Base-by-base conservation (phyloP, 176 grass and related monocot genomes). In the Oryza longistaminata region DNA sequence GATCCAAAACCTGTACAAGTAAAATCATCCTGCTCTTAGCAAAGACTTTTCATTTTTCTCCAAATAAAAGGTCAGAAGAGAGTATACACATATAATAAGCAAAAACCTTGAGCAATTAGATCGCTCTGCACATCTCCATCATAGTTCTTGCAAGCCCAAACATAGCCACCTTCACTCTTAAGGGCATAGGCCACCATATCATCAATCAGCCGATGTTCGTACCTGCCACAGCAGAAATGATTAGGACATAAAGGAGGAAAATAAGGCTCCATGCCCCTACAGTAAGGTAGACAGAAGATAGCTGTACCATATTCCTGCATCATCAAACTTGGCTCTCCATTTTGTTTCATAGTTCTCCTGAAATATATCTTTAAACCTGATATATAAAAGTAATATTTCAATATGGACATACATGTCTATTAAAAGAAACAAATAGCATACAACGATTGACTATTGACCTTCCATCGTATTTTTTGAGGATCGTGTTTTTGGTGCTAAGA, bases 131-230 rank as follows among this genome's bases (percentile, higher is more conserved):
- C 91, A 88, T 98, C 95, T 81, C 95, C 95, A 85, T 97, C 91
- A 74, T 98, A 98, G 24, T 98, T 95, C 83, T 98, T 98, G 91
- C 95, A 98, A 85, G 95, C 95, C 95, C 95, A 98, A 6, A 98
- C 93, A 78, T 98, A 98, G 29, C 92, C 95, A 80, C 95, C 95
- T 80, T 98, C 93, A 71, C 93, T 98, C 79, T 97, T 97, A 37
- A 98, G 72, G 8, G 95, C 93, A 68, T 98, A 98, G 17, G 96
- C 96, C 75, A 98, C 96, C 96, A 98, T 98, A 86, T 98, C 96
- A 92, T 98, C 96, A 80, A 98, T 98, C 10, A 98, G 83, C 11
- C 96, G 89, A 85, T 98, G 96, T 66, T 98, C 96, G 53, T 98
- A 98, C 96, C 93, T 95, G 73, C 79, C 48, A 75, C 45, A 67